phyloP scores from a whole-genome alignment of 1,284 basidiomycete genomes.

The Melanopsichium pennsylvanicum region DNA sequence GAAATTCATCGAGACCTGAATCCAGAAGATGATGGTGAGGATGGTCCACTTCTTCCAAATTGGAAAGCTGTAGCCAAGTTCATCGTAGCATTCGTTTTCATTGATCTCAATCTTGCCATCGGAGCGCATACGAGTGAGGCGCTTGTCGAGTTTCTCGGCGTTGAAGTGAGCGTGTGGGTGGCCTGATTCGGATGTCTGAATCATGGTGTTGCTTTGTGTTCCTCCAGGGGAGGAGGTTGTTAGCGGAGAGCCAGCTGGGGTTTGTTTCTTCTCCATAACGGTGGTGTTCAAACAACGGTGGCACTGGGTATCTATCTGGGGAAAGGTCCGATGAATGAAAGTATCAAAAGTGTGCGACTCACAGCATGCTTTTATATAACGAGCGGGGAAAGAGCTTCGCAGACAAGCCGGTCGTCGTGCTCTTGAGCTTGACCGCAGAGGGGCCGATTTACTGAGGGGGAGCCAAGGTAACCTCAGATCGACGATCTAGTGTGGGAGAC shows the following conservation, averaged over 20 bases:
- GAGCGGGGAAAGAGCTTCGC: no score
- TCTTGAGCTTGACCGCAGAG: no score
- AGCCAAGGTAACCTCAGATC: no score
- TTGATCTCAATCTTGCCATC: slow-evolving; percentile 46
- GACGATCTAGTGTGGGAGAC: no score
- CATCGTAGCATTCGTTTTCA: slow-evolving; percentile 43
- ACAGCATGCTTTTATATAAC: no score
- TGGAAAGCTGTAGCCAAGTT: slow-evolving; percentile 56
- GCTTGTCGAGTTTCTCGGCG: slow-evolving; percentile 42
- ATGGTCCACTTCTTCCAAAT: slow-evolving; percentile 66
- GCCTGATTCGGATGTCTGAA: slow-evolving; percentile 10
- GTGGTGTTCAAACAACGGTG: no score
- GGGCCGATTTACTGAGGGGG: no score
- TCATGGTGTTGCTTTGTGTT: slow-evolving; percentile 11
- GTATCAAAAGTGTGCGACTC: no score
- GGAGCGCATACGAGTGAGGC: slow-evolving; percentile 27
- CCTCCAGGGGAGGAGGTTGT: slow-evolving; percentile 10
- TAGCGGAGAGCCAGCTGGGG: slow-evolving; percentile 9
- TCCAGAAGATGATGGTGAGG: slow-evolving; percentile 65
- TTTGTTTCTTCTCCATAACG: slow-evolving; percentile 30
- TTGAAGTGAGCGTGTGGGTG: slow-evolving; percentile 33
- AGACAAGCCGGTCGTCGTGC: no score
- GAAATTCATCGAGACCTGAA: slow-evolving; percentile 66
- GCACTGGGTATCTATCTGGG: no score
- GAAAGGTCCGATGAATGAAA: no score